Base-by-base conservation (phyloP, 1,284 basidiomycete species). In the Crepidotus sp. region DNA sequence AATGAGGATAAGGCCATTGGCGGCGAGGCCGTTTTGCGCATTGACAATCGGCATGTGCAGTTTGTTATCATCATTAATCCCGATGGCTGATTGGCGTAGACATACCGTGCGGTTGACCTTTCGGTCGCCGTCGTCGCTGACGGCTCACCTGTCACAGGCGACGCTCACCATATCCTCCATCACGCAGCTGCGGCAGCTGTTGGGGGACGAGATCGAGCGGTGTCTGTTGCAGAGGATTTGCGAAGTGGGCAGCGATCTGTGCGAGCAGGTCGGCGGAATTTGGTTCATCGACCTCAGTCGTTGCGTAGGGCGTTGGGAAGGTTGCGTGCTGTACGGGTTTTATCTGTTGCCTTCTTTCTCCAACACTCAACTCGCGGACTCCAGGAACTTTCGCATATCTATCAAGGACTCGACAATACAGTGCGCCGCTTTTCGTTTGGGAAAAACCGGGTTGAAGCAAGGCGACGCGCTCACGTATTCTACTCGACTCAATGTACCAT, bases 271-370 rank as follows among this genome's bases (percentile, higher is more conserved):
- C 14, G 74, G 72, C 34, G 81, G 78, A 8, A 78, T 76, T 3
- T 88, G 84, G 84, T 84, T 88, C 53, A 76, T 87, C 10, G 84
- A 88, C 54, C 59, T 76, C 36, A 74, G 76, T 36, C 70, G 76
- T 45, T 80, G 77, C 42, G 73, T 88, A n/a, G 84, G 82, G 8
- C 70, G 81, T 53, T 87, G 84, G 83, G 83, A 87, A 51, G 80
- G 83, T 4, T 78, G 74, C 50, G 74, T 80, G 21, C 52, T 87
- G 84, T 87, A 56, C 60, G 83, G 71, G 19, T 21, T 31, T 9
- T 40, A 14, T 14, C 29, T 47, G 33, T 10, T 45, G n/a, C 21
- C 10, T 40, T 6, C 19, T 8, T 25, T 10, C 10, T 33, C 14
- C 14, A 18, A 14, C 47, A 10, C 43, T 14, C 51, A 45, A 7